Evolutionary conservation across 305 asterid species (phyloP), one percentile per base, ranked within the genome.

Genomic region (Fraxinus paxiana): DNA sequence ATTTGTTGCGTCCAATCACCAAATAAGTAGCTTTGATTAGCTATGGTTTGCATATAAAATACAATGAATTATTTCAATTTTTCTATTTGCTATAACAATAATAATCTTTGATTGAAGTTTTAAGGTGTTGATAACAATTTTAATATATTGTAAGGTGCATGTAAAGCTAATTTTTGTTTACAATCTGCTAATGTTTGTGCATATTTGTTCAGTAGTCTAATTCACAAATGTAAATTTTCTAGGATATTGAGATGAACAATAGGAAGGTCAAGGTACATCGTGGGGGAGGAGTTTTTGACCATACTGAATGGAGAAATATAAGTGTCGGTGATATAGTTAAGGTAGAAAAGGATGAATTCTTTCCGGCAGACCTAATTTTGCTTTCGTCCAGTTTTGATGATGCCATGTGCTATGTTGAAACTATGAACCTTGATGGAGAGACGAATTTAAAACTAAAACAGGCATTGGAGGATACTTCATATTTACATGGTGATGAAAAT

Each of bases 391-490:
- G 94, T 82, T 94, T 91, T 35, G 98, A 92, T 8, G 97, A 92
- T 34, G 93, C 91, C 5, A 79, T 94, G 9, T 92, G 99, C 90
- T 94, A 96, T 70, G 97, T 96, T 13, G 99, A 96, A 88, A 96
- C 98, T 63, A 94, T 90, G 95, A 96, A 96, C 73, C 97, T 96
- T 33, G 98, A 96, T 4, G 99, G 99, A 6, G 99, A 96, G 84
- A 96, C 99, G 8, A 96, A 96, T 86, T 81, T 94, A 84, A 96
- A 96, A 83, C 91, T 96, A 84, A 96, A 92, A 82, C 98, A 96
- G 82, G 93, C 93, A 70, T 83, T 92, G 82, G 98, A 96, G 67
- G 89, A 81, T 34, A 96, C 99, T 74, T 89, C 97, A 67, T 83
- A 80, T 10, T 28, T 92, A 76, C 85, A 88, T 1, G 94, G 85